phyloP scores from a whole-genome alignment of 2,329 filamentous ascomycete genomes.

The Colletotrichum tabaci region DNA sequence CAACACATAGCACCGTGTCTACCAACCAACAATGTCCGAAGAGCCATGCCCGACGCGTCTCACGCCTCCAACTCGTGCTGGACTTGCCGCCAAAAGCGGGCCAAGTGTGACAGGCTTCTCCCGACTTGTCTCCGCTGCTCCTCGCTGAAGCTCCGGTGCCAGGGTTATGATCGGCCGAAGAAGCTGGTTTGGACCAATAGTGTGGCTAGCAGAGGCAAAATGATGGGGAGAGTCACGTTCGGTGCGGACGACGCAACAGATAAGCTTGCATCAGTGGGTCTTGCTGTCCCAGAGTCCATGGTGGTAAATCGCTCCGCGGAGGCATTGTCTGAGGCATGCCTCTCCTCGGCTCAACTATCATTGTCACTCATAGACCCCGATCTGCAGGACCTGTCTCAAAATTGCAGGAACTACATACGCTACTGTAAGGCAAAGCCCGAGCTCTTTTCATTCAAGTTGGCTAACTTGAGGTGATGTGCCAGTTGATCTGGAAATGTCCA shows the following conservation, averaged over 20 bases:
- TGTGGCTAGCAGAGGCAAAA: constrained; percentile 32
- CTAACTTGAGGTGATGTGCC: constrained; percentile 1
- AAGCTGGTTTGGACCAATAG: constrained; percentile 36
- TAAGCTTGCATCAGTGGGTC: background rate
- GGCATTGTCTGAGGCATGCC: background rate
- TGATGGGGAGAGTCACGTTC: constrained; percentile 30
- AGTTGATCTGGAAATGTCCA: constrained; percentile 36
- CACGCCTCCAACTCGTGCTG: constrained; percentile 35
- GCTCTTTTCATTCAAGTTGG: background rate
- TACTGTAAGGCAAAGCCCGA: constrained; percentile 19
- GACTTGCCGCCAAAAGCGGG: constrained; percentile 37
- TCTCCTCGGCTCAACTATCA: background rate
- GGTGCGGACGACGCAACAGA: background rate
- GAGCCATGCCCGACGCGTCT: constrained; percentile 31
- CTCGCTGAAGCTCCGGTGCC: constrained; percentile 34
- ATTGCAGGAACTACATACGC: constrained; percentile 36
- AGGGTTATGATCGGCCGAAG: constrained; percentile 32
- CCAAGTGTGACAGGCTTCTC: constrained; percentile 36
- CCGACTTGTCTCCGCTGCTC: constrained; percentile 33
- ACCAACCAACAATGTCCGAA: constrained; percentile 21
- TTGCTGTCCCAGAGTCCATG: background rate
- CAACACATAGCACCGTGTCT: background rate
- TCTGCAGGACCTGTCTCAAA: constrained; percentile 22
- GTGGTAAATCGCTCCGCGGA: background rate
- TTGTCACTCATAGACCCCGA: constrained; percentile 25